These are phyloP conservation scores for Tuber umbilicatum DNA, from an alignment of 495 filamentous ascomycete species.

Conservation along the genomic window DNA sequence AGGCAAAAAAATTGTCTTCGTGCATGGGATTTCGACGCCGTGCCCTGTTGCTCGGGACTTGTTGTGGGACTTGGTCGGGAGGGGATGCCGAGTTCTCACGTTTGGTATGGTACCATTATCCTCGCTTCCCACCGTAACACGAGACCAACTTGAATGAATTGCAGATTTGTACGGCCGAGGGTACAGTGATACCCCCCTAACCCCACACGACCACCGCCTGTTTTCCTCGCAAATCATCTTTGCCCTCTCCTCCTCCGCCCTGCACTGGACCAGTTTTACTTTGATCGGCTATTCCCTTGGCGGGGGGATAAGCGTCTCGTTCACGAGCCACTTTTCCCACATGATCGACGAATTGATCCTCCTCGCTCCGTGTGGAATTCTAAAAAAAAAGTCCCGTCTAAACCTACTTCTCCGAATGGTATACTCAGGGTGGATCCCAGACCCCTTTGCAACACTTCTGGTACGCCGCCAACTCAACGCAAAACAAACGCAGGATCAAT, in stretches of 20 bases:
- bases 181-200: conserved; percentile 61
- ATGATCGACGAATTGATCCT: conserved; percentile 62
- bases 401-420: conserved; percentile 23
- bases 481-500: conserved; percentile 4
- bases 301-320: conserved; percentile 69
- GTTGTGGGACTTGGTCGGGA: conserved; percentile 58
- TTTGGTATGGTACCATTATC: conserved; percentile 52
- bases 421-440: conserved; percentile 31
- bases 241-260: conserved; percentile 60
- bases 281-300: conserved; percentile 81
- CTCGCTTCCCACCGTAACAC: not conserved
- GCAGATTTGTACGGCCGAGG: conserved; percentile 70
- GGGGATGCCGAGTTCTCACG: conserved; percentile 75
- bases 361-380: conserved; percentile 62
- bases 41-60: conserved; percentile 63
- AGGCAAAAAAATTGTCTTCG: conserved; percentile 69
- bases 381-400: conserved; percentile 16
- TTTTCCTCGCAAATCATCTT: conserved; percentile 69
- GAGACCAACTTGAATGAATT: conserved; percentile 2
- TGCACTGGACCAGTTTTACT: conserved; percentile 66
- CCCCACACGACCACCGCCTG: conserved; percentile 65
- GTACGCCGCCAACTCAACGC: conserved; percentile 15
- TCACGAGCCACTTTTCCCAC: conserved; percentile 63
- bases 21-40: conserved; percentile 84
- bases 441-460: conserved; percentile 22